These are phyloP conservation scores for Ramaria rubella DNA, from an alignment of 768 basidiomycete species.

Conservation along the genomic window DNA sequence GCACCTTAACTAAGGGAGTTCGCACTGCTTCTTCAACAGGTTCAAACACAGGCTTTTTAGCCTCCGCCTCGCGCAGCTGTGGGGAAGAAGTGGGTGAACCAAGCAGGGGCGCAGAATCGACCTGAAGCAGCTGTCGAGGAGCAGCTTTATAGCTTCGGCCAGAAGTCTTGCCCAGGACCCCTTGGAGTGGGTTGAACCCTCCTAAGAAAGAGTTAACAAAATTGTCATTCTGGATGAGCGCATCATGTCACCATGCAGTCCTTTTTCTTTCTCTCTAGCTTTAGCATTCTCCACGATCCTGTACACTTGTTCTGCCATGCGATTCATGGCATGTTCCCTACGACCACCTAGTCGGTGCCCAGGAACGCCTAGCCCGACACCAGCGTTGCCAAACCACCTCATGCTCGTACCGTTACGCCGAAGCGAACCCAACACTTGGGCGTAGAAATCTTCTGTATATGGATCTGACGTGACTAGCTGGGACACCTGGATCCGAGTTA, in stretches of 20 bases:
- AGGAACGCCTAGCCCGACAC: slow-evolving; percentile 72
- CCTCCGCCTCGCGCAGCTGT: slow-evolving; percentile 32
- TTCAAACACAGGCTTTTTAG: neutral
- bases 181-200: slow-evolving; percentile 62
- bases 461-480: slow-evolving; percentile 97
- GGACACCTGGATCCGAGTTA: slow-evolving; percentile 97
- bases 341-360: slow-evolving; percentile 60
- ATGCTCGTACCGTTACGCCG: slow-evolving; percentile 72
- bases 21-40: slow-evolving; percentile 36
- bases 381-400: slow-evolving; percentile 37
- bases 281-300: slow-evolving; percentile 90
- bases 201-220: neutral
- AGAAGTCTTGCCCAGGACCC: slow-evolving; percentile 91
- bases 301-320: slow-evolving; percentile 94
- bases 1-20: slow-evolving; percentile 41
- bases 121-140: slow-evolving; percentile 92
- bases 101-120: slow-evolving; percentile 48
- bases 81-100: slow-evolving; percentile 23
- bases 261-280: slow-evolving; percentile 80
- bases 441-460: slow-evolving; percentile 97
- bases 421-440: slow-evolving; percentile 88
- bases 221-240: neutral
- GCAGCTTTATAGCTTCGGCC: slow-evolving; percentile 92
- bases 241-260: slow-evolving; percentile 25
- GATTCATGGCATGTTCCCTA: slow-evolving; percentile 80